Percentiles rank a stretch among this genome's conserved stretches.
Conservation (phyloP, 352 stramenopile genomes). For the Globisporangium viniferum region DNA sequence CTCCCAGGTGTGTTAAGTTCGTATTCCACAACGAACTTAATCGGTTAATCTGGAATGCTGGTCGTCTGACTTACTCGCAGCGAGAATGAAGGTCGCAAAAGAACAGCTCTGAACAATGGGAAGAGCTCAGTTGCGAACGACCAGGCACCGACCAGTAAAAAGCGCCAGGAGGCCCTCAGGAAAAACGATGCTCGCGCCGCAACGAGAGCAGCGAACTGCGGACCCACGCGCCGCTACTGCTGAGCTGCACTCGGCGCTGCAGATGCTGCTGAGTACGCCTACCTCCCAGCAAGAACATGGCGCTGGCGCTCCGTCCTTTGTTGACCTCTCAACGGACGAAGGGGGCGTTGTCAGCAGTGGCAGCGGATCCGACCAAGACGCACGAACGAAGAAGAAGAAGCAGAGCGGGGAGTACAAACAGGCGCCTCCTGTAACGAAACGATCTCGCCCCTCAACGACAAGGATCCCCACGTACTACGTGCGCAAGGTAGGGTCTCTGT, state of each 20-base stretch:
- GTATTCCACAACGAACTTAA: too few species aligned
- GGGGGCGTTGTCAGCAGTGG: too few species aligned
- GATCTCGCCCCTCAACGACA: neutral
- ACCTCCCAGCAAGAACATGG: neutral
- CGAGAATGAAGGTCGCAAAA: too few species aligned
- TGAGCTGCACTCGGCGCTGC: neutral
- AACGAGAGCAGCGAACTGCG: neutral
- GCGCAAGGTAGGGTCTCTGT: neutral
- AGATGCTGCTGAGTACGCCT: neutral
- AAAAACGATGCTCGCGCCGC: neutral
- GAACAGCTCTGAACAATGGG: too few species aligned
- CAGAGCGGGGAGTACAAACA: too few species aligned
- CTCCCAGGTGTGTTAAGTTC: too few species aligned
- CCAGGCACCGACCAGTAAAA: neutral
- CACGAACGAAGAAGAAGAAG: neutral
- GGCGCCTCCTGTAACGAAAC: neutral
- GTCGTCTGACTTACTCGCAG: too few species aligned
- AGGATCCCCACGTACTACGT: conserved; percentile 1
- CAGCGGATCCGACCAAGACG: too few species aligned
- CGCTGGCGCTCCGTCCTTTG: neutral
- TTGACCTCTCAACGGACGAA: too few species aligned
- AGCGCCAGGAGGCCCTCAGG: neutral
- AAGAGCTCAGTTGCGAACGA: too few species aligned
- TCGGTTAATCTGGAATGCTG: too few species aligned
- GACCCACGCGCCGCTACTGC: neutral